phyloP scores from a whole-genome alignment of 2,329 filamentous ascomycete genomes.

The Ceratocystis lukuohia region DNA sequence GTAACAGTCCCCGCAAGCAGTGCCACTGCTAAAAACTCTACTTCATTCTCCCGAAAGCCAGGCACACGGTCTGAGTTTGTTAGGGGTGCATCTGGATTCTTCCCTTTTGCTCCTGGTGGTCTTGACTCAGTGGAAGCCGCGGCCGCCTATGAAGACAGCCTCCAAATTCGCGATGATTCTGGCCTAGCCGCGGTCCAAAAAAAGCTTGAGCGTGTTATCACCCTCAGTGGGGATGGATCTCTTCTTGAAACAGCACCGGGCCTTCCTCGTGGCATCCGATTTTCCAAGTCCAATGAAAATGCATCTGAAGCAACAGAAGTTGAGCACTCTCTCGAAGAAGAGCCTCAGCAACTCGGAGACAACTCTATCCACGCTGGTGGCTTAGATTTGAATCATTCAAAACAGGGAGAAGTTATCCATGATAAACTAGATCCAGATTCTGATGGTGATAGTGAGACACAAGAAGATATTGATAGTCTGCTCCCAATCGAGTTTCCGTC shows the following conservation, averaged over 20 bases:
- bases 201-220: conserved; percentile 73
- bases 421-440: neutral
- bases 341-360: conserved; percentile 29
- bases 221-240: conserved; percentile 62
- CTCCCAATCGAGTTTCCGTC: conserved; percentile 89
- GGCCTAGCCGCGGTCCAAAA: conserved; percentile 27
- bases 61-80: conserved; percentile 83
- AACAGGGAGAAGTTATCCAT: neutral
- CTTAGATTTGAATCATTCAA: neutral
- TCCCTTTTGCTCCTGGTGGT: conserved; percentile 85
- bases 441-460: conserved; percentile 22
- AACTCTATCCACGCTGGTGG: neutral
- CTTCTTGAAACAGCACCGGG: conserved; percentile 74
- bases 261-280: conserved; percentile 62
- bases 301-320: conserved; percentile 45
- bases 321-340: conserved; percentile 37
- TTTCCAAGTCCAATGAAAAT: conserved; percentile 50
- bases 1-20: conserved; percentile 82
- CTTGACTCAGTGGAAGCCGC: conserved; percentile 76
- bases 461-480: conserved; percentile 63
- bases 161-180: conserved; percentile 26
- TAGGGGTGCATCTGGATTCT: conserved; percentile 80
- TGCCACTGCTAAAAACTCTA: conserved; percentile 89
- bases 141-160: conserved; percentile 67
- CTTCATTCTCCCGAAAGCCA: conserved; percentile 73